Evolutionary conservation across 2,329 filamentous ascomycete genomes (phyloP), one percentile per base, ranked within the genome.

Genomic region (Mycosphaerella sp.): DNA sequence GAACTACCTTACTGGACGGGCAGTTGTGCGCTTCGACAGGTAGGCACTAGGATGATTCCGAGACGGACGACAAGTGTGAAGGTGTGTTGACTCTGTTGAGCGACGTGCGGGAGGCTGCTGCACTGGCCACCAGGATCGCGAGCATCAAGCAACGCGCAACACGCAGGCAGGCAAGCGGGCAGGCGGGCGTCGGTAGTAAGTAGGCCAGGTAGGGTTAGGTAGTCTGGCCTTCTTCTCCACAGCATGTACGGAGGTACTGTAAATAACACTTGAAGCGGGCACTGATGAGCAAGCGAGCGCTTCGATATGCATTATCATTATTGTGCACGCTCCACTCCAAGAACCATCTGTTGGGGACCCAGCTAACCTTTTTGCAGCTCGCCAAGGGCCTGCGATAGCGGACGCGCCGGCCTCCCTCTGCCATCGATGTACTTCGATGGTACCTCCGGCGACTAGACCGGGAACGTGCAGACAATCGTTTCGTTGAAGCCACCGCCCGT

Each of bases 351-450:
- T 60, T 60, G 58, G 54, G 58, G 54, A 59, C 51, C 26, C 44
- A 54, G 45, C 54, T 53, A 53, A 57, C 51, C 45, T 53, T 42
- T 39, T 12, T 50, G 47, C 49, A 48, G 39, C 42, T 36, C 42
- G 58, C 55, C 58, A 57, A 60, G 55, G 6, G 45, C 49, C 36
- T 34, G 57, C 53, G 48, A 57, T 55, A 55, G 59, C 59, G 59
- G 59, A 59, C 48, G 40, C 56, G 49, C 56, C 59, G 59, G 59
- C 58, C 52, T 45, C 34, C 47, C 34, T 31, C 12, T 11, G 34
- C 45, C 38, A 59, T 51, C 53, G 41, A 42, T 26, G 43, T 55
- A 55, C 53, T 23, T 49, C 43, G 26, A 36, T 17, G 52, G 44
- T 57, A 57, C 51, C 48, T 49, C 52, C 46, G 48, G 43, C 47